phyloP scores from a whole-genome alignment of 1,139 yeast species.

The Yarrowia galli region DNA sequence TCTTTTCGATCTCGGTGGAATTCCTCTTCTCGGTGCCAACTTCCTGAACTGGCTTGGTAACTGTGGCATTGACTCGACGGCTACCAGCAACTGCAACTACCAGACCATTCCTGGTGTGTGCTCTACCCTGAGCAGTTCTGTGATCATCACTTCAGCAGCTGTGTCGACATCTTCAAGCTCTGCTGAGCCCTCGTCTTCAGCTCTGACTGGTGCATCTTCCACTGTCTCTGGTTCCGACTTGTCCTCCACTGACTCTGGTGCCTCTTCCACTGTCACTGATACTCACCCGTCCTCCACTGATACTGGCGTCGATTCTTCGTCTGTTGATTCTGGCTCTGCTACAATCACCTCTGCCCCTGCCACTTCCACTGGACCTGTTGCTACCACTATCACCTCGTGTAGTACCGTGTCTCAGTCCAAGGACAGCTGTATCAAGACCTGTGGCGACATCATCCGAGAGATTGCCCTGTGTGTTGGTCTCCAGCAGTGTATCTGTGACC shows the following conservation, averaged over 20 bases:
- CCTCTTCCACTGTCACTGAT: background rate
- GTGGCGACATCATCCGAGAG: conserved; percentile 23
- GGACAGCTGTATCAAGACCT: conserved; percentile 8
- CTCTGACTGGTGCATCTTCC: background rate
- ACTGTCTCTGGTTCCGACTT: background rate
- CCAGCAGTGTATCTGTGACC: conserved; percentile 20
- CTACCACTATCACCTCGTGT: conserved; percentile 6
- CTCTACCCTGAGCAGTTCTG: conserved; percentile 2
- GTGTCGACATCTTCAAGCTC: background rate
- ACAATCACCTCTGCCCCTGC: conserved; percentile 4
- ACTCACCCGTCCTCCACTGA: background rate
- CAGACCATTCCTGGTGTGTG: conserved; percentile 22
- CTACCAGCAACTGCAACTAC: background rate
- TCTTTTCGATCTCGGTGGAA: conserved; percentile 10
- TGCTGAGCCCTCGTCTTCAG: background rate
- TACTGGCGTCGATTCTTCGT: background rate
- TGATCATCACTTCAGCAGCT: background rate
- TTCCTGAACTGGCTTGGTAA: conserved; percentile 31
- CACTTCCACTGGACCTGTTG: background rate
- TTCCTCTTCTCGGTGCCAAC: conserved; percentile 20
- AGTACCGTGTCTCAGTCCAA: background rate
- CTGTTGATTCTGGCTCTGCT: background rate
- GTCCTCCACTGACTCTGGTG: background rate
- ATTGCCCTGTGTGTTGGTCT: conserved; percentile 18
- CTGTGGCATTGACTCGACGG: conserved; percentile 1